Evolutionary conservation across 2,329 filamentous ascomycete genomes (phyloP).

Genomic region (Apiospora aurea): DNA sequence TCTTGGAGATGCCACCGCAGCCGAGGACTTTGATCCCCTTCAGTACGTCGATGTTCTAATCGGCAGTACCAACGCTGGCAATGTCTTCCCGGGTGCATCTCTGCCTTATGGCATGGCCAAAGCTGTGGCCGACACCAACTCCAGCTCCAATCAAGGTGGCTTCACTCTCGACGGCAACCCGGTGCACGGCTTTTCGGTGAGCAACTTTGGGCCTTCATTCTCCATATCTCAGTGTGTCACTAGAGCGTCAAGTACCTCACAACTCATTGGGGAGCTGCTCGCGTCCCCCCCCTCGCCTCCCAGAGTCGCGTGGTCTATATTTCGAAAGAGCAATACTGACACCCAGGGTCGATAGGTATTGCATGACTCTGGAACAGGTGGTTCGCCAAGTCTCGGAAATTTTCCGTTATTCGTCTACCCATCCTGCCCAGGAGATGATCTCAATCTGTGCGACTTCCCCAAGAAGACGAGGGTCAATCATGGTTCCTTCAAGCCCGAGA

Average conservation of each 20-base stretch:
- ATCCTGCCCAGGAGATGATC: conserved; percentile 64
- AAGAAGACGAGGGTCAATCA: conserved; percentile 50
- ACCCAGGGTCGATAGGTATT: conserved; percentile 42
- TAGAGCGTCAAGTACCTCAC: background rate
- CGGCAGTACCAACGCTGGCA: conserved; percentile 55
- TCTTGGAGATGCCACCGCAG: background rate
- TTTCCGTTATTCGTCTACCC: conserved; percentile 76
- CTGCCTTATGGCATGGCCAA: conserved; percentile 57
- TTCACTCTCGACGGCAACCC: conserved; percentile 59
- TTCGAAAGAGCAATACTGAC: background rate
- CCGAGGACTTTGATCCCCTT: conserved; percentile 42
- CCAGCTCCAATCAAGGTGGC: conserved; percentile 61
- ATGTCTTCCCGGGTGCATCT: conserved; percentile 54
- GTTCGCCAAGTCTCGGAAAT: conserved; percentile 70
- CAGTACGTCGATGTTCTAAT: conserved; percentile 61
- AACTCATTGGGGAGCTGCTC: background rate
- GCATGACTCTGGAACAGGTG: conserved; percentile 66
- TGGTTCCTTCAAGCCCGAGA: conserved; percentile 56
- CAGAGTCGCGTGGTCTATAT: too few relatives aligned
- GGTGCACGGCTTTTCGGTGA: conserved; percentile 60
- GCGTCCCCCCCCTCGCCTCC: background rate
- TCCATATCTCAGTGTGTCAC: background rate
- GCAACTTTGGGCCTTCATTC: background rate
- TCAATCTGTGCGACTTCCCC: conserved; percentile 68
- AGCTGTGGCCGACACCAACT: conserved; percentile 62